Evolutionary conservation across 805 yeast genomes (phyloP), one percentile per base, ranked within the genome.

Genomic region (Diddensiella caesifluorescens): DNA sequence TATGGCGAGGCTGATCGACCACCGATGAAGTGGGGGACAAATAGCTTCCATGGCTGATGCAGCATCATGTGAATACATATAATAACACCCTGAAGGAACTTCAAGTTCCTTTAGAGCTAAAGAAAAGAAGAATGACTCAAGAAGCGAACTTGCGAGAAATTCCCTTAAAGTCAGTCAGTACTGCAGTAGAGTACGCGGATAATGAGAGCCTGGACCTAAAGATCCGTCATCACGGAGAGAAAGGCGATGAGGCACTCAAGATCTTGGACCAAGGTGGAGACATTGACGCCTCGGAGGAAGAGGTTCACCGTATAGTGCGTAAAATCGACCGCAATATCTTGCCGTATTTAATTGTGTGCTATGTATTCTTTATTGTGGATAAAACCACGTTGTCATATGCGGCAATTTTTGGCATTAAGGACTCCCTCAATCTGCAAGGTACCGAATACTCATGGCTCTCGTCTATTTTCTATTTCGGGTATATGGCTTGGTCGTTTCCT

Each of bases 361-460:
- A 49, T 38, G 33, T 38, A 2, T 41, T 49, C 36, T 41, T 34
- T 38, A 44, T 39, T 25, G 39, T 50, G 20, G 85, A 79, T 57
- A 79, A 79, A 56, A 59, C 66, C 12, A 62, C 80, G 1, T 68
- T 67, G 31, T 64, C 75, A 16, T 74, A 69, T 35, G 75, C 79
- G 1, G 70, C 79, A 10, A 69, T 75, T 27, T 63, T 71, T 65
- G 79, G 76, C 28, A 58, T 71, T 39, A 62, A 63, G 49, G 58
- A 50, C 10, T 78, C 68, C 42, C 57, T 67, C 48, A 32, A 60
- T 12, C 64, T 71, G 64, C 39, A 38, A 12, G 70, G 74, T 23
- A 49, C 50, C 22, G 53, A 62, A 38, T 72, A 65, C 44, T 56
- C 69, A 12, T 70, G 75, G 74, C 62, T 64, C 9, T 71, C 72